These are phyloP conservation scores for Rubia balearica DNA, from an alignment of 305 asterid genomes.

Conservation along the genomic window DNA sequence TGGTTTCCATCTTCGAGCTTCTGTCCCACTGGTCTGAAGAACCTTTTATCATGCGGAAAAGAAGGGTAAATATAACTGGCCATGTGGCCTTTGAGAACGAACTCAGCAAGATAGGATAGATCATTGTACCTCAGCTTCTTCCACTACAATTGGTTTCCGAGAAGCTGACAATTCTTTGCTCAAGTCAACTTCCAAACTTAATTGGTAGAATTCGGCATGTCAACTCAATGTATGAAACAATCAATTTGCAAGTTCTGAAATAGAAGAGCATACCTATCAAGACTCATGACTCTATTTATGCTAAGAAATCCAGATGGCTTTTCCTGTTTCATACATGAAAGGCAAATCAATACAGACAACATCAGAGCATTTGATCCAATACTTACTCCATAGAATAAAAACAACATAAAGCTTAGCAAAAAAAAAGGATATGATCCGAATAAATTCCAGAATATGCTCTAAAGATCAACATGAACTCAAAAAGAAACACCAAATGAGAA, in stretches of 20 bases:
- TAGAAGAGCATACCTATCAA: slow-evolving; percentile 51
- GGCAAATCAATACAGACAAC: slow-evolving; percentile 7
- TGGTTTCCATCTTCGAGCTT: slow-evolving; percentile 60
- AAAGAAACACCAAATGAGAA: not conserved
- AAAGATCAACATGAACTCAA: not conserved
- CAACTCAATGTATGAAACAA: not conserved
- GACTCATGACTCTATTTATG: slow-evolving; percentile 86
- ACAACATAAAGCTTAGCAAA: not conserved
- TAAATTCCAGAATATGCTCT: not conserved
- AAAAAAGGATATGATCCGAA: not conserved
- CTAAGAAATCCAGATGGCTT: slow-evolving; percentile 82
- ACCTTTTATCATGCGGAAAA: slow-evolving; percentile 15
- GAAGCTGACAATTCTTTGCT: slow-evolving; percentile 53
- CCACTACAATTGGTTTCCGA: slow-evolving; percentile 31
- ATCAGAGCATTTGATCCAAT: not conserved
- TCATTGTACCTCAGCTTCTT: slow-evolving; percentile 35
- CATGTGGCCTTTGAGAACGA: not conserved
- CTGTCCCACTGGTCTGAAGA: slow-evolving; percentile 29
- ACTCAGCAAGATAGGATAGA: slow-evolving; percentile 11
- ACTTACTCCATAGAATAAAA: not conserved
- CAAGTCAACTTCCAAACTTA: slow-evolving; percentile 78
- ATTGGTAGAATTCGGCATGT: slow-evolving; percentile 17
- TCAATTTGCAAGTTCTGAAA: slow-evolving; percentile 4
- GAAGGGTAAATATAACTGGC: not conserved
- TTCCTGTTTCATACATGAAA: slow-evolving; percentile 38